Evolutionary conservation across 495 filamentous ascomycete genomes (phyloP).

Genomic region (Alectoria sarmentosa): DNA sequence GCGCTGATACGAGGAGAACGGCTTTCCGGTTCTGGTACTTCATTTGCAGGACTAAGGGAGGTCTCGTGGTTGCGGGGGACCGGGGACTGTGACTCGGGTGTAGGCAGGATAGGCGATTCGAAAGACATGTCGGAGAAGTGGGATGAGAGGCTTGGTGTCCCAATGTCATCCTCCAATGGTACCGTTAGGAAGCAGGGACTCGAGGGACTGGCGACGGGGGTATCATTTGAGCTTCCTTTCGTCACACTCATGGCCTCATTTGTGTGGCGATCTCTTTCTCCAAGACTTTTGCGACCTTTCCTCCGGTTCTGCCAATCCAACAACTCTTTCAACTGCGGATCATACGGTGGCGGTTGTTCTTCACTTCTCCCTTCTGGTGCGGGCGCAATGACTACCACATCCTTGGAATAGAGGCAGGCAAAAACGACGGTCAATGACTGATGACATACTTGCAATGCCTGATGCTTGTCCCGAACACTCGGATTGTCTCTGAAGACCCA

Average conservation of each 20-base stretch:
- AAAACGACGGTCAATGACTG: slow-evolving; percentile 27
- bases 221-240: not conserved
- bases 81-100: not conserved
- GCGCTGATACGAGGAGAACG: not conserved
- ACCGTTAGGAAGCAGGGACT: not conserved
- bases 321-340: slow-evolving; percentile 14
- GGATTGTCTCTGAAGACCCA: slow-evolving; percentile 29
- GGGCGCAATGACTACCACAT: not conserved
- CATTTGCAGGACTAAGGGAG: not conserved
- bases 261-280: not conserved
- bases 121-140: not conserved
- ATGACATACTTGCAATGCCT: slow-evolving; percentile 26
- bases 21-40: not conserved
- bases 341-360: slow-evolving; percentile 18
- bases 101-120: not conserved
- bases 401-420: slow-evolving; percentile 24
- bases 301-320: slow-evolving; percentile 15
- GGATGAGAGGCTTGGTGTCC: not conserved
- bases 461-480: slow-evolving; percentile 25
- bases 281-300: slow-evolving; percentile 1
- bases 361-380: not conserved
- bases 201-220: not conserved
- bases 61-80: too few relatives aligned
- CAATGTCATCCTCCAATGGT: not conserved
- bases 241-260: not conserved